These are phyloP conservation scores for Acanthamoeba triangularis DNA, from an alignment of 208 protist species.

Conservation along the genomic window DNA sequence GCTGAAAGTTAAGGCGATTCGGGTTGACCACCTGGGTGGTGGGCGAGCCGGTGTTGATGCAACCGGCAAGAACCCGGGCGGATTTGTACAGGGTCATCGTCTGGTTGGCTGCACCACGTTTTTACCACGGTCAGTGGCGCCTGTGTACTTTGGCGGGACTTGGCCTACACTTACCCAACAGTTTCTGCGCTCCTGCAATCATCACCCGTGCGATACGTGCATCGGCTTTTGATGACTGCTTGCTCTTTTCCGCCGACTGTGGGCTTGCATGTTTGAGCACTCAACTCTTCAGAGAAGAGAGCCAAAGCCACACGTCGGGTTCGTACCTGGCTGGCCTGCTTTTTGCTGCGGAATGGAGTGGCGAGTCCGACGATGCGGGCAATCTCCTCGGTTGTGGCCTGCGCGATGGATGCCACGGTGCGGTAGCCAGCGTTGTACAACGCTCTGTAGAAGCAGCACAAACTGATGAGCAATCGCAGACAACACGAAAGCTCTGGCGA, in stretches of 20 bases:
- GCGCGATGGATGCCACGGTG: conserved; percentile 79
- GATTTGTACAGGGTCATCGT: conserved; percentile 56
- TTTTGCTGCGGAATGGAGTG: conserved; percentile 59
- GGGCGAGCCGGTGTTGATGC: neutral
- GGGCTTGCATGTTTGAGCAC: neutral
- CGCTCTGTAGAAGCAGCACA: conserved; percentile 28
- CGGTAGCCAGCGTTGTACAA: conserved; percentile 86
- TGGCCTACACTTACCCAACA: conserved; percentile 56
- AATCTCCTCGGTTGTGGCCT: conserved; percentile 73
- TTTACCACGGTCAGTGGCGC: neutral
- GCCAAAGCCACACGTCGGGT: too few relatives aligned
- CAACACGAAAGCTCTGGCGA: neutral
- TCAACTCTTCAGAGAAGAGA: too few relatives aligned
- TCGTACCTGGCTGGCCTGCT: conserved; percentile 34
- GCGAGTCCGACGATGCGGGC: neutral
- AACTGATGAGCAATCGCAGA: neutral
- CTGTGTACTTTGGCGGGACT: too few relatives aligned
- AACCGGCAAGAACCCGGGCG: neutral
- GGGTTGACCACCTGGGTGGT: conserved; percentile 24
- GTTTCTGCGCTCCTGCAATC: conserved; percentile 33
- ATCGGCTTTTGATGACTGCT: conserved; percentile 27
- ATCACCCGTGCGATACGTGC: conserved; percentile 15
- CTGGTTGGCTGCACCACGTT: conserved; percentile 18
- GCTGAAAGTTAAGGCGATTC: conserved; percentile 13
- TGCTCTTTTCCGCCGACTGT: neutral